These are phyloP conservation scores for Ogataea glucozyma DNA, from an alignment of 805 yeast species.

Conservation along the genomic window DNA sequence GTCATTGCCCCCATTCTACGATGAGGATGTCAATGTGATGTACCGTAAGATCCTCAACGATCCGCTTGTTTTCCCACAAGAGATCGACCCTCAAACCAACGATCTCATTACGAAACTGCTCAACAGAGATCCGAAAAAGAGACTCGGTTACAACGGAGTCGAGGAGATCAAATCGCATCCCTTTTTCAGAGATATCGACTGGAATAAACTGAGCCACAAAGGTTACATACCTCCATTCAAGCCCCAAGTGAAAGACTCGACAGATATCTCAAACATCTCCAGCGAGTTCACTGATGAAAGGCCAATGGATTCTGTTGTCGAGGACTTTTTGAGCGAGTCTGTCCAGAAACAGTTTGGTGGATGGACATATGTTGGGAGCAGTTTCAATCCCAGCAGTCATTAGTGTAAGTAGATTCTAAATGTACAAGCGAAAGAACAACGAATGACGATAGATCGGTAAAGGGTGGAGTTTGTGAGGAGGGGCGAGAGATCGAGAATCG, in stretches of 20 bases:
- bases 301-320: conserved; percentile 94
- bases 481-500: too few species aligned
- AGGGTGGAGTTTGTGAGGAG: too few species aligned
- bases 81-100: conserved; percentile 83
- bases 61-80: conserved; percentile 84
- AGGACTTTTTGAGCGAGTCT: conserved; percentile 85
- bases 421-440: too few species aligned
- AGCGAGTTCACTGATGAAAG: conserved; percentile 87
- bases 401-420: too few species aligned
- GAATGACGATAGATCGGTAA: too few species aligned
- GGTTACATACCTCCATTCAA: conserved; percentile 94
- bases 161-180: conserved; percentile 79
- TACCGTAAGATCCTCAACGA: conserved; percentile 90
- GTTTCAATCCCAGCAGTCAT: conserved; percentile 27
- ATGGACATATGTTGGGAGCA: conserved; percentile 86
- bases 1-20: conserved; percentile 96
- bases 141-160: conserved; percentile 81
- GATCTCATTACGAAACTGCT: conserved; percentile 73
- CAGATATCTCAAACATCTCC: conserved; percentile 93
- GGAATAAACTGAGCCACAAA: conserved; percentile 79
- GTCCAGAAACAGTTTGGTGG: conserved; percentile 99
- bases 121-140: conserved; percentile 79
- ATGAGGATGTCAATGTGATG: conserved; percentile 91
- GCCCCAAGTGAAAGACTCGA: conserved; percentile 81
- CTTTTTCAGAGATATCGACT: conserved; percentile 86